Percentiles rank a stretch among this genome's conserved stretches.
phyloP scores from a whole-genome alignment of 768 basidiomycete species.

The Calvatia gigantea region DNA sequence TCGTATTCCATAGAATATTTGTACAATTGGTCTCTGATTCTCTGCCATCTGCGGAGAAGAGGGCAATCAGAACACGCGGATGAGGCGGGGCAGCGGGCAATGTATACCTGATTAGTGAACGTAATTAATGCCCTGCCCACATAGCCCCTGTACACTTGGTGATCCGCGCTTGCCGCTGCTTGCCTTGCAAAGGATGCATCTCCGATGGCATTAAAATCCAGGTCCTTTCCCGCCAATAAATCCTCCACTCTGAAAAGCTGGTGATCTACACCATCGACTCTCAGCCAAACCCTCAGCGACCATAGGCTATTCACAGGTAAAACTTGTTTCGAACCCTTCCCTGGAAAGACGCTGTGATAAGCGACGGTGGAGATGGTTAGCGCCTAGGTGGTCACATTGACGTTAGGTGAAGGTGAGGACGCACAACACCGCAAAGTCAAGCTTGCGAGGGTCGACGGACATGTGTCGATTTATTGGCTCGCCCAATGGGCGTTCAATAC shows the following conservation, averaged over 20 bases:
- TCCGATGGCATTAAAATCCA: conserved; percentile 54
- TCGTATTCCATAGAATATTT: conserved; percentile 63
- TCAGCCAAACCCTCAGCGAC: conserved; percentile 63
- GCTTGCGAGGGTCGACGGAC: conserved; percentile 46
- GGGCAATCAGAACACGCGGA: neutral
- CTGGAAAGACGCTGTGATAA: conserved; percentile 49
- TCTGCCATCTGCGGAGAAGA: conserved; percentile 42
- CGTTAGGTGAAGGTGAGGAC: conserved; percentile 16
- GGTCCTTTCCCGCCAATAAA: conserved; percentile 64
- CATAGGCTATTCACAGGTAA: conserved; percentile 52
- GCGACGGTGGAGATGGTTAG: neutral
- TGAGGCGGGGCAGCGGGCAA: neutral
- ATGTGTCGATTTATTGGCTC: conserved; percentile 45
- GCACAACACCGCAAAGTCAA: conserved; percentile 65
- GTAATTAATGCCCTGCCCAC: conserved; percentile 56
- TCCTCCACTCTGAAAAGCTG: conserved; percentile 63
- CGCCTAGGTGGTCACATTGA: neutral
- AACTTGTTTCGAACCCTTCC: conserved; percentile 35
- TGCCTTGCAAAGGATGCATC: conserved; percentile 55
- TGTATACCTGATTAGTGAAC: conserved; percentile 50
- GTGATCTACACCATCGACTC: conserved; percentile 54
- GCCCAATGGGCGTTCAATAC: conserved; percentile 51
- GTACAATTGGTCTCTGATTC: conserved; percentile 40
- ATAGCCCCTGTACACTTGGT: conserved; percentile 50
- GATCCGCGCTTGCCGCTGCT: conserved; percentile 36